Conservation (phyloP, 495 filamentous ascomycete species). For the Baudoinia panamericana region DNA sequence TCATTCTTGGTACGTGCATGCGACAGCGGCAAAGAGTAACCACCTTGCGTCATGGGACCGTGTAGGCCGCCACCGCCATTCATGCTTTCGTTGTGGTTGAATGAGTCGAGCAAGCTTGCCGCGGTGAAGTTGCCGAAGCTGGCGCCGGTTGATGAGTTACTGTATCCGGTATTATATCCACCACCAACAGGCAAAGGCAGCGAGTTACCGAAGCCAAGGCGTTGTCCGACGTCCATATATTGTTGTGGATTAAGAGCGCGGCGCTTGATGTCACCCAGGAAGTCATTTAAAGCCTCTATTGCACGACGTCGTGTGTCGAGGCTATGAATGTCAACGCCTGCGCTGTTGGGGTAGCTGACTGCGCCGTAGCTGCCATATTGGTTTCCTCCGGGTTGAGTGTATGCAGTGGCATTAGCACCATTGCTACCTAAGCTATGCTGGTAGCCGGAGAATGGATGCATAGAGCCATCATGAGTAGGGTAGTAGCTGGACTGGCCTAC, state of each 20-base stretch:
- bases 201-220: slow-evolving; percentile 43
- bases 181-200: slow-evolving; percentile 55
- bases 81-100: slow-evolving; percentile 13
- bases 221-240: slow-evolving; percentile 68
- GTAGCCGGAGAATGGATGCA: slow-evolving; percentile 20
- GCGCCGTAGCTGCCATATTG: slow-evolving; percentile 50
- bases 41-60: slow-evolving; percentile 34
- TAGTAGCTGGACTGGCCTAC: slow-evolving; percentile 25
- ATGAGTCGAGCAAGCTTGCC: slow-evolving; percentile 19
- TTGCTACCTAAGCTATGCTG: slow-evolving; percentile 8
- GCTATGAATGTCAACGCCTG: slow-evolving; percentile 30
- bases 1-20: slow-evolving; percentile 88
- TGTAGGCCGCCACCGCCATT: slow-evolving; percentile 16
- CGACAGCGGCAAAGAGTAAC: slow-evolving; percentile 71
- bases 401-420: slow-evolving; percentile 29
- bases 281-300: slow-evolving; percentile 80
- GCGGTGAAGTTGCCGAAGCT: slow-evolving; percentile 14
- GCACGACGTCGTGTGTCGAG: slow-evolving; percentile 54
- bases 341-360: slow-evolving; percentile 55
- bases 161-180: slow-evolving; percentile 53
- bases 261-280: slow-evolving; percentile 84
- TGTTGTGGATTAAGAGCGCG: slow-evolving; percentile 74
- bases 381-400: slow-evolving; percentile 37
- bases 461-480: slow-evolving; percentile 18
- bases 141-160: neutral